Percentiles rank a stretch among this genome's conserved stretches.
phyloP scores from a whole-genome alignment of 2,329 filamentous ascomycete species.

The Celoporthe dispersa region DNA sequence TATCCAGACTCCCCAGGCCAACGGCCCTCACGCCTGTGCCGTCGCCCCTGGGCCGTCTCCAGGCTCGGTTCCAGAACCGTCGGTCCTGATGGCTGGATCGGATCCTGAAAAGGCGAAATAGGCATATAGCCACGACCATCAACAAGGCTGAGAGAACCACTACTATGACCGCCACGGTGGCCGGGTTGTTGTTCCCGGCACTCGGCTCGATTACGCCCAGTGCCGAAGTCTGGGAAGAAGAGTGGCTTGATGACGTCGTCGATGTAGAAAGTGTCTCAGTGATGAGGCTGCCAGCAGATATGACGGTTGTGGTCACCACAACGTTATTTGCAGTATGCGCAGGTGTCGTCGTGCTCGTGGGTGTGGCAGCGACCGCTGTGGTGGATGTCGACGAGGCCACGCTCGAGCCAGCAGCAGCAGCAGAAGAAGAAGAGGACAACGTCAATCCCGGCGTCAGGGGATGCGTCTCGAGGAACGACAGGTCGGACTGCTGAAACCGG shows the following conservation, averaged over 20 bases:
- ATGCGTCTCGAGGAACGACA: slow-evolving; percentile 42
- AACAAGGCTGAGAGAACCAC: slow-evolving; percentile 15
- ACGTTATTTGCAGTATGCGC: no score
- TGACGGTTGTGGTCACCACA: background rate
- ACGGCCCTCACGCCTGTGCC: slow-evolving; percentile 1
- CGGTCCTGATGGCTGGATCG: background rate
- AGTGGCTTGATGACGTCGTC: background rate
- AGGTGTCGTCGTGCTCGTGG: background rate
- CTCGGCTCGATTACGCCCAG: background rate
- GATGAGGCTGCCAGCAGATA: background rate
- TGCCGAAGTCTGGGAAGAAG: background rate
- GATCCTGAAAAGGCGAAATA: slow-evolving; percentile 11
- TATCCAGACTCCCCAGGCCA: slow-evolving; percentile 21
- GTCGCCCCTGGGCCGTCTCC: background rate
- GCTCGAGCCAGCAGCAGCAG: background rate
- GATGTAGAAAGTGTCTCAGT: background rate
- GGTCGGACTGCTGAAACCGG: slow-evolving; percentile 42
- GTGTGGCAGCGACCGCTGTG: background rate
- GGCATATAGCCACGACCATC: slow-evolving; percentile 5
- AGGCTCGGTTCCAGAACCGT: background rate
- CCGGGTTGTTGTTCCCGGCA: background rate
- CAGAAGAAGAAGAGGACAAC: slow-evolving; percentile 19
- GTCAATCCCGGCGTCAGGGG: slow-evolving; percentile 41
- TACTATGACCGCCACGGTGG: background rate
- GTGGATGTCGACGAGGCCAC: background rate